These are phyloP conservation scores for Clarireedia homoeocarpa DNA, from an alignment of 2,329 filamentous ascomycete species.

Conservation along the genomic window DNA sequence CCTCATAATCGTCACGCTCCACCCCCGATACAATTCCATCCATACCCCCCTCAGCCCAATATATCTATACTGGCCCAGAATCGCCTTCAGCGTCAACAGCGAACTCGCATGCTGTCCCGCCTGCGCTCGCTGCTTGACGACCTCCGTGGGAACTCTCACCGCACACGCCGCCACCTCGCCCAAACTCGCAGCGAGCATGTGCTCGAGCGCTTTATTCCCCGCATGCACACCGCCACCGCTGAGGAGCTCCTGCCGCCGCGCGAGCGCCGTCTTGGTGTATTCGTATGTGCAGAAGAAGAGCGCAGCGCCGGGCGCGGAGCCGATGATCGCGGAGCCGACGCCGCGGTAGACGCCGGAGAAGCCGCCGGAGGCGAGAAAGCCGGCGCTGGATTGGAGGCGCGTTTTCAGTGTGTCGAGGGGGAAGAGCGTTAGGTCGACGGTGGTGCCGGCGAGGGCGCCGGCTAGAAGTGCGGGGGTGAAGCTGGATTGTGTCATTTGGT, in stretches of 20 bases:
- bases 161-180: constrained; percentile 91
- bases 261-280: constrained; percentile 48
- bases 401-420: constrained; percentile 99
- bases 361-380: constrained; percentile 77
- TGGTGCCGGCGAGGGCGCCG: constrained; percentile 86
- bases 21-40: constrained; percentile 83
- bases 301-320: constrained; percentile 86
- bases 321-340: constrained; percentile 80
- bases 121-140: constrained; percentile 94
- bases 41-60: constrained; percentile 54
- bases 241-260: background rate
- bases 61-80: constrained; percentile 43
- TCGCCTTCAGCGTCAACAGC: constrained; percentile 58
- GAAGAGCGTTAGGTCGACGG: constrained; percentile 93
- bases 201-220: constrained; percentile 38
- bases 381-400: constrained; percentile 74
- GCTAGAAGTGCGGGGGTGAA: constrained; percentile 62
- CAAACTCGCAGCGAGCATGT: constrained; percentile 78
- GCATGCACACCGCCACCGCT: too few species aligned
- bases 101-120: constrained; percentile 72
- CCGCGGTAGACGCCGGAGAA: constrained; percentile 91
- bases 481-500: constrained; percentile 31
- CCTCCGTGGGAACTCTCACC: constrained; percentile 88
- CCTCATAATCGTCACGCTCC: constrained; percentile 84
- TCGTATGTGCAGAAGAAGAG: constrained; percentile 98